These are phyloP conservation scores for Cyberlindnera euphorbiiphila DNA, from an alignment of 805 yeast genomes.

Conservation along the genomic window DNA sequence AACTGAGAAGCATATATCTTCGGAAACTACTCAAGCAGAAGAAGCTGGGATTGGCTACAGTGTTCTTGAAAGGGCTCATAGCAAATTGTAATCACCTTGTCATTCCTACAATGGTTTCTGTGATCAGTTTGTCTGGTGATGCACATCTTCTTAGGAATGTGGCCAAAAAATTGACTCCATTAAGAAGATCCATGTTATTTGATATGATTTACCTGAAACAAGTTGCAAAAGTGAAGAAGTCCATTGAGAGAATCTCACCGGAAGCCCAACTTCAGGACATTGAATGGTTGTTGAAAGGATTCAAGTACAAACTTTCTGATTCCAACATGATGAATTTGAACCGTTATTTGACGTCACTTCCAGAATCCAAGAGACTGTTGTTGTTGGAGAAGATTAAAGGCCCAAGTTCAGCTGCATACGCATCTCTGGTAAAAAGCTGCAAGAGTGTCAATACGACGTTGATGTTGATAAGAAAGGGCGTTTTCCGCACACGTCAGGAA, in stretches of 20 bases:
- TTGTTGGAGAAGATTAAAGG: conserved; percentile 83
- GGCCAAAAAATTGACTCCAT: conserved; percentile 4
- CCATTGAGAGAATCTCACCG: conserved; percentile 8
- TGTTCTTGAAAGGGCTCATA: not conserved
- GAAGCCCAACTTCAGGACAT: conserved; percentile 4
- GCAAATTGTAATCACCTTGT: conserved; percentile 1
- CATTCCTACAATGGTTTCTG: conserved; percentile 4
- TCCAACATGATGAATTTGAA: conserved; percentile 4
- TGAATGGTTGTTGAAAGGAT: conserved; percentile 10
- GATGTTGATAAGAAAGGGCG: not conserved
- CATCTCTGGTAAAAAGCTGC: conserved; percentile 2
- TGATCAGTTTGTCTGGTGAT: conserved; percentile 2
- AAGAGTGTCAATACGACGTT: conserved; percentile 2
- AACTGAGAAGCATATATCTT: conserved; percentile 13
- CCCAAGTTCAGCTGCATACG: conserved; percentile 37
- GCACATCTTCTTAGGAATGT: not conserved
- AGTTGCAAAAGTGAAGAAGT: not conserved
- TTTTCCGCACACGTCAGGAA: conserved; percentile 5
- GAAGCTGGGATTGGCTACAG: conserved; percentile 8
- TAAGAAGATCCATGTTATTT: conserved; percentile 9
- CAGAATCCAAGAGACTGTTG: conserved; percentile 62
- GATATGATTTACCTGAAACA: conserved; percentile 3
- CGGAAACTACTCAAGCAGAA: conserved; percentile 10
- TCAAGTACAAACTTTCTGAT: conserved; percentile 8
- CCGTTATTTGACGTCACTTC: conserved; percentile 4